These are phyloP conservation scores for Ramichloridium luteum DNA, from an alignment of 2,329 filamentous ascomycete genomes.

Conservation along the genomic window DNA sequence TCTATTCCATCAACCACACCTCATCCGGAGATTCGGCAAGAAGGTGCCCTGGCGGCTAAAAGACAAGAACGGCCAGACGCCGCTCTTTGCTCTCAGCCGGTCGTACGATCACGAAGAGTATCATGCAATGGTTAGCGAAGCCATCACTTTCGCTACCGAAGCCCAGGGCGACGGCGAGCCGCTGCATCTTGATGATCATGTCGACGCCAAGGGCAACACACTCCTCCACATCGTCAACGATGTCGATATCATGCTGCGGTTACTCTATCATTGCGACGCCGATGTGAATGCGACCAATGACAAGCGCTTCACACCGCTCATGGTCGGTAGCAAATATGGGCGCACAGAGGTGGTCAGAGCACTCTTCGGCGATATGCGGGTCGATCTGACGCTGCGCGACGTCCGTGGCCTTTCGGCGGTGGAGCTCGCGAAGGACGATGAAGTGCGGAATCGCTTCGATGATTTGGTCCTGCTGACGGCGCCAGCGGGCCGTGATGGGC, in stretches of 20 bases:
- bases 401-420: conserved; percentile 82
- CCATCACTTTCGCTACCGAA: conserved; percentile 58
- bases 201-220: conserved; percentile 87
- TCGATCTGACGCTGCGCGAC: conserved; percentile 76
- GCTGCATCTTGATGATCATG: conserved; percentile 84
- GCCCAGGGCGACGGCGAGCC: conserved; percentile 65
- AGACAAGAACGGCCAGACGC: conserved; percentile 97
- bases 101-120: conserved; percentile 92
- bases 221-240: conserved; percentile 93
- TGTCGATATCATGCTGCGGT: conserved; percentile 57
- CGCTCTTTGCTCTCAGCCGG: conserved; percentile 83
- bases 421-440: conserved; percentile 93
- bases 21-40: conserved; percentile 65
- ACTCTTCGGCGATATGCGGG: conserved; percentile 74
- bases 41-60: conserved; percentile 78
- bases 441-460: conserved; percentile 91
- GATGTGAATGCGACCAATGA: conserved; percentile 94
- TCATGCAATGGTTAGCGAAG: conserved; percentile 72
- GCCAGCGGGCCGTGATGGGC: conserved; percentile 57
- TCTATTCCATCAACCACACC: conserved; percentile 74
- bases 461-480: conserved; percentile 77
- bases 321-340: conserved; percentile 98
- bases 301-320: conserved; percentile 84
- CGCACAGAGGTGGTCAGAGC: conserved; percentile 83
- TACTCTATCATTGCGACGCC: conserved; percentile 78